Evolutionary conservation across 2,329 filamentous ascomycete genomes (phyloP), one percentile per base, ranked within the genome.

Genomic region (Trichoderma oligosporum): DNA sequence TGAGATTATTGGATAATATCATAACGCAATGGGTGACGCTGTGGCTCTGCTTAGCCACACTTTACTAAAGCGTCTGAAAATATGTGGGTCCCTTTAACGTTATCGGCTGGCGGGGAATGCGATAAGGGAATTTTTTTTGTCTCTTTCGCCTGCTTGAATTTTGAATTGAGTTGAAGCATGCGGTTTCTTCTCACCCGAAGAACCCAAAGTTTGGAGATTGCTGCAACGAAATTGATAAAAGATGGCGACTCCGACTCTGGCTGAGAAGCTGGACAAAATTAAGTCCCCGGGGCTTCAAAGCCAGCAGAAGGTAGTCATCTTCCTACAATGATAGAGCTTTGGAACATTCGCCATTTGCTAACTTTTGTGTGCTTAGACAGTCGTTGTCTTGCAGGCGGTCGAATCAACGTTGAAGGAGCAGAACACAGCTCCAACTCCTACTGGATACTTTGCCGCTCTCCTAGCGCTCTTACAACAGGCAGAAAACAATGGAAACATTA

Each of bases 241-340:
- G 48, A 82, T 82, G 80, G 73, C 76, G 66, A 75, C 75, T 63
- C 69, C 76, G 66, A 76, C 79, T 63, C 69, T 97, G 68, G 85
- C 88, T 72, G 93, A 96, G 79, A 95, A 91, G 80, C 84, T 99
- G 72, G 89, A 93, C 78, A 97, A 95, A 83, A 97, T 97, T 74
- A 89, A 94, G 76, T 94, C 89, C 70, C 94, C 94, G 57, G 96
- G 96, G 75, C 84, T 97, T 68, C 90, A 97, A 74, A 96, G 89
- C 72, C 92, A 97, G 76, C 86, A 96, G 73, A 91, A 92, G 82
- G 91, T 94, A 77, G 65, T 78, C 71, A 16, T 35, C 14, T 22
- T 45, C 4, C 6, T 24, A 12, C 14, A 33, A 9, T 9, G 36
- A 38, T 18, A 25, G 8, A 18, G 12, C 1, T 1, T 22, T 7